Evolutionary conservation across 495 filamentous ascomycete species (phyloP).

Genomic region (Wilcoxina mikolae): DNA sequence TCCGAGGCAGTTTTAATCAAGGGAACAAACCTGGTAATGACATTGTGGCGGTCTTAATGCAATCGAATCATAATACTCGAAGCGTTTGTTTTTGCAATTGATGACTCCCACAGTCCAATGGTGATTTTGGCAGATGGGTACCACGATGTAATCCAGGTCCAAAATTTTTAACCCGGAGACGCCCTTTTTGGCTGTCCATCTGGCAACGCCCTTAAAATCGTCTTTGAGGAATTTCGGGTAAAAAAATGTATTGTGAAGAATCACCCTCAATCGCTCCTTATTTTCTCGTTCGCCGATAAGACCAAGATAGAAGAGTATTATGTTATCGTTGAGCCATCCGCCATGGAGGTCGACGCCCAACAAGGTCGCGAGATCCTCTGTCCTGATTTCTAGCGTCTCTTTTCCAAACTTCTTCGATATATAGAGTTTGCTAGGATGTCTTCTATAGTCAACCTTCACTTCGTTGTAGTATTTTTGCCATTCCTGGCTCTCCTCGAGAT

Average conservation of each 20-base stretch:
- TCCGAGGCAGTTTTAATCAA: no score
- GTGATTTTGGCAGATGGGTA: conserved; percentile 16
- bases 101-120: conserved; percentile 26
- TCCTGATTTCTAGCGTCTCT: not conserved
- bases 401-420: not conserved
- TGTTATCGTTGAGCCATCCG: conserved; percentile 25
- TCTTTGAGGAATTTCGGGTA: conserved; percentile 1
- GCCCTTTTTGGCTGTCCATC: not conserved
- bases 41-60: no score
- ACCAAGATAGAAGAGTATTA: conserved; percentile 23
- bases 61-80: conserved; percentile 27
- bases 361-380: not conserved
- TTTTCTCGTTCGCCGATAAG: conserved; percentile 17
- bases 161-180: conserved; percentile 11
- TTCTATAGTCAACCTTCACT: not conserved
- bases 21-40: no score
- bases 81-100: conserved; percentile 19
- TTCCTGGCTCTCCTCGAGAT: not conserved
- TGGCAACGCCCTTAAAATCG: conserved; percentile 11
- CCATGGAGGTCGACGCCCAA: not conserved
- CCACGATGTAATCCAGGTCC: conserved; percentile 19
- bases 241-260: conserved; percentile 18
- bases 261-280: conserved; percentile 9
- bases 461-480: not conserved
- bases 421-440: no score